Evolutionary conservation across 2,329 filamentous ascomycete genomes (phyloP).

Genomic region (Penicillium sp.): DNA sequence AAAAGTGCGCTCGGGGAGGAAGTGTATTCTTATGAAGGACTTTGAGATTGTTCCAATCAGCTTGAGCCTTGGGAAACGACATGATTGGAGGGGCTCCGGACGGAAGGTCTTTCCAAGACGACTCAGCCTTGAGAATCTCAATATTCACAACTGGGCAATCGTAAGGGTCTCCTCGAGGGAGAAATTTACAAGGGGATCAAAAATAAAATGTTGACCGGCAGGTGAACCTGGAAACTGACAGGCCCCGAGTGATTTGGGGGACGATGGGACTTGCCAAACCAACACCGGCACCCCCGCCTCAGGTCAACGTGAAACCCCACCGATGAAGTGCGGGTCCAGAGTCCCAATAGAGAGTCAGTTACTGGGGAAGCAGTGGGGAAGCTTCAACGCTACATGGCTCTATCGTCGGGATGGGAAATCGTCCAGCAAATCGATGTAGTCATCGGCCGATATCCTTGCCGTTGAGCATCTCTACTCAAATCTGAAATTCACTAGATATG

Average conservation of each 20-base stretch:
- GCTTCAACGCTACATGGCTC: neutral
- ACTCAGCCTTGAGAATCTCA: neutral
- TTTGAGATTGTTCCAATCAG: conserved; percentile 65
- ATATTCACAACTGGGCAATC: too few relatives aligned
- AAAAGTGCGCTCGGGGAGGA: conserved; percentile 60
- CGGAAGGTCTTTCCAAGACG: neutral
- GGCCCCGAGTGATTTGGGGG: too few relatives aligned
- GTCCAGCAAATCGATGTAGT: neutral
- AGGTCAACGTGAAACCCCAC: neutral
- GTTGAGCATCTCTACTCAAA: neutral
- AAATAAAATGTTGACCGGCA: neutral
- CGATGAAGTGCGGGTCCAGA: neutral
- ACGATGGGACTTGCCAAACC: neutral
- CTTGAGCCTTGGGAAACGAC: conserved; percentile 31
- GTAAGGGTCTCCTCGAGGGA: neutral
- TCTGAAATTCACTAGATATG: neutral
- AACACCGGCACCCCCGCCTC: neutral
- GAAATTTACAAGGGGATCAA: neutral
- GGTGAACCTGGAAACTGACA: too few relatives aligned
- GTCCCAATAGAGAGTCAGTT: neutral
- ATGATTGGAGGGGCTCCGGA: conserved; percentile 5
- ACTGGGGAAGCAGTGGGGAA: neutral
- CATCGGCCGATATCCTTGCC: neutral
- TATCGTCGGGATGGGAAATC: neutral
- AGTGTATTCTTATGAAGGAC: conserved; percentile 65